phyloP scores from a whole-genome alignment of 352 stramenopile genomes.

The Phytophthora cactorum region DNA sequence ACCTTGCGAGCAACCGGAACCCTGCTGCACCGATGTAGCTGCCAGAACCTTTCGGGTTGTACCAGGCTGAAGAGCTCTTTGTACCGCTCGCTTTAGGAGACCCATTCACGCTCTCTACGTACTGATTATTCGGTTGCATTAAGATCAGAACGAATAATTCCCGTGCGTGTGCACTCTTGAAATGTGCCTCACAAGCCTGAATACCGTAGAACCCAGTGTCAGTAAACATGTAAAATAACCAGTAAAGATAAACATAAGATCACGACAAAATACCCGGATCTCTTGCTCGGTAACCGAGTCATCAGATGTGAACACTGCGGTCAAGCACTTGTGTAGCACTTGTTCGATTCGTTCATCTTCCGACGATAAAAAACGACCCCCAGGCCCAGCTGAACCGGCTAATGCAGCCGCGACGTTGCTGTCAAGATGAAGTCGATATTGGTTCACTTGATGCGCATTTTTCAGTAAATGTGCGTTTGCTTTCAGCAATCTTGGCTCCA shows the following conservation, averaged over 20 bases:
- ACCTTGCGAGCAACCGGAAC: slow-evolving; percentile 64
- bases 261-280: slow-evolving; percentile 44
- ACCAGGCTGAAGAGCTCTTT: slow-evolving; percentile 58
- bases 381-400: slow-evolving; percentile 19
- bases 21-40: slow-evolving; percentile 77
- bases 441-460: slow-evolving; percentile 52
- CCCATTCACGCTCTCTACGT: slow-evolving; percentile 54
- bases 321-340: slow-evolving; percentile 84
- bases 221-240: slow-evolving; percentile 1
- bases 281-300: slow-evolving; percentile 62
- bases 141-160: slow-evolving; percentile 87
- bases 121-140: slow-evolving; percentile 86
- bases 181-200: slow-evolving; percentile 65
- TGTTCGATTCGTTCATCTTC: slow-evolving; percentile 83
- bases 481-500: slow-evolving; percentile 47
- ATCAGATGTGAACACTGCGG: slow-evolving; percentile 84
- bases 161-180: slow-evolving; percentile 74
- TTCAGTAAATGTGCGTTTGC: slow-evolving; percentile 44
- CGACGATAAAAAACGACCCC: slow-evolving; percentile 54
- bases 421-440: slow-evolving; percentile 41
- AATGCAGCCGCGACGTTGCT: slow-evolving; percentile 26
- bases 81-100: slow-evolving; percentile 30
- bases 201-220: neutral
- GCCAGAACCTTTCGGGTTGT: slow-evolving; percentile 83
- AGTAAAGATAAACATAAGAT: neutral